Evolutionary conservation across 2,329 filamentous ascomycete genomes (phyloP), one percentile per base, ranked within the genome.

Genomic region (Paecilomyces sp.): DNA sequence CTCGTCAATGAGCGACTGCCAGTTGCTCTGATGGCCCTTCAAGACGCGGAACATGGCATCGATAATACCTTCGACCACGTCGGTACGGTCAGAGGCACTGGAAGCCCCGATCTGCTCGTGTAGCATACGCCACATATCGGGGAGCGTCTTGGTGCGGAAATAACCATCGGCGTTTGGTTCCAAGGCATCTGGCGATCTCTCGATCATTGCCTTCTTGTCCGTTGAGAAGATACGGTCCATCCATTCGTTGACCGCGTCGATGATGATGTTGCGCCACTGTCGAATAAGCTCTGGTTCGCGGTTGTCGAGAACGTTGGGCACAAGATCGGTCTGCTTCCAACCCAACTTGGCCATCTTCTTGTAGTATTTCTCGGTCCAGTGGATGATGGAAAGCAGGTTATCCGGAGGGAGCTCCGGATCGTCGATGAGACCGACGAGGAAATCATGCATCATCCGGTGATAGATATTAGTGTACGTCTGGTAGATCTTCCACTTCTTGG

Each of bases 121-220:
- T 63, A 99, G 81, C 92, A 99, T 97, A 61, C 92, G 89, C 92
- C 95, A 99, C 81, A 97, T 89, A 69, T 96, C 92, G 59, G 92
- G 89, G 58, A 96, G 81, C 62, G 92, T 96, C 77, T 90, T 92
- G 57, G 92, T 97, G 56, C 93, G 88, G 77, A 96, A 92, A 73
- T 91, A 92, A 61, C 91, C 91, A 72, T 95, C 92, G 70, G 92
- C 87, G 74, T 95, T 92, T 67, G 86, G 86, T 71, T 96, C 92
- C 63, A 97, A 81, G 70, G 92, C 90, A 68, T 92, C 90, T 61
- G 88, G 83, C 66, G 86, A 87, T 63, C 92, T 87, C 59, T 91
- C 87, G 55, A 86, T 80, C 74, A 99, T 95, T 66, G 91, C 88
- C 67, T 87, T 88, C 69, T 84, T 85, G 75, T 99, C 95, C 53